Evolutionary conservation across 2,329 filamentous ascomycete species (phyloP), one percentile per base, ranked within the genome.

Genomic region (Coniochaeta sp.): DNA sequence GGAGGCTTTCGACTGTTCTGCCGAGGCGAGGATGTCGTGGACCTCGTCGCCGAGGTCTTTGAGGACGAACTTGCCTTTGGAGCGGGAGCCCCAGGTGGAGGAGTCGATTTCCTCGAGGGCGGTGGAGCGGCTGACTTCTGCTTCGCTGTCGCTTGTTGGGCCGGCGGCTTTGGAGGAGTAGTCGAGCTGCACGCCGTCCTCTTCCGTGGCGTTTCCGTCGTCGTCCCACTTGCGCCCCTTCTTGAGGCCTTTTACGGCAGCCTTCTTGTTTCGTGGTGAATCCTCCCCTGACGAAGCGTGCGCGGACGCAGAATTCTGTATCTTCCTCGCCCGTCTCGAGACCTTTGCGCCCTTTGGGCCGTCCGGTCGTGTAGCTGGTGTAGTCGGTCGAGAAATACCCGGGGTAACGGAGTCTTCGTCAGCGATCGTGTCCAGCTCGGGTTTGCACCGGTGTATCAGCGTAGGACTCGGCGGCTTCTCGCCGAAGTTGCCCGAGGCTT

Each of bases 21-120:
- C 89, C 20, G 85, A 82, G 30, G 89, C 83, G 42, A 99, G 76
- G 52, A 99, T 96, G 31, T 84, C 86, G 61, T 96, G 86, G 14
- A 99, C 90, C 69, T 99, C 91, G 58, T 96, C 90, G 55, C 91
- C 92, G 6, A 99, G 72, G 62, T 99, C 94, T 63, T 89, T 95
- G 57, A 99, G 74, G 48, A 97, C 86, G 62, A 97, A 99, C 64
- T 96, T 89, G 49, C 94, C 94, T 71, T 92, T 91, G 50, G 88
- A 95, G 63, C 83, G 86, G 31, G 81, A 88, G 31, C 94, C 94
- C 90, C 91, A 96, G 1, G 88, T 84, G 12, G 85, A 82, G 49
- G 87, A 79, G 56, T 90, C 84, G 28, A 96, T 83, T 38, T 82
- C 80, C 61, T 95, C 88, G 3, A 95, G 70, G 9, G 79, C 78